These are phyloP conservation scores for Neolentinus lepideus DNA, from an alignment of 1,284 basidiomycete species.

Conservation along the genomic window DNA sequence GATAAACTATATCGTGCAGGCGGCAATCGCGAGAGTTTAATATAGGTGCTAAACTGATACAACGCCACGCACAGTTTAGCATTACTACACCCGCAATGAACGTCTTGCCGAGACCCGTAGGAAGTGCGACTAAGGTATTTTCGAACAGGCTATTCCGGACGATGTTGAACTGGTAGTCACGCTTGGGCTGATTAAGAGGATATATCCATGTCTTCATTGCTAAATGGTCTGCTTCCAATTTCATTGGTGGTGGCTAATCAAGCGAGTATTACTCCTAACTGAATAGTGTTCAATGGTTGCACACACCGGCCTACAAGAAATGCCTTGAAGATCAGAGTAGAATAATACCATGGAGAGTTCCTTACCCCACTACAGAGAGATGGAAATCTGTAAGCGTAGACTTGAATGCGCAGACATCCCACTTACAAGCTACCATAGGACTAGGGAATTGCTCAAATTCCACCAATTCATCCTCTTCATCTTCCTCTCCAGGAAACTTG, in stretches of 20 bases:
- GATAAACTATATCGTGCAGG: conserved; percentile 52
- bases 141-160: conserved; percentile 83
- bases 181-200: conserved; percentile 82
- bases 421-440: conserved; percentile 58
- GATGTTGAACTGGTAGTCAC: conserved; percentile 96
- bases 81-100: conserved; percentile 98
- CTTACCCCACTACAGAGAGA: conserved; percentile 3
- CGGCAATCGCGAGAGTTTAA: neutral
- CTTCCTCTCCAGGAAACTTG: conserved; percentile 44
- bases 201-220: conserved; percentile 88
- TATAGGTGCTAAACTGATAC: neutral
- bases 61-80: conserved; percentile 79
- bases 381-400: conserved; percentile 4
- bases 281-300: too few species aligned
- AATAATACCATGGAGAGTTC: neutral
- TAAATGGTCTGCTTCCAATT: conserved; percentile 67
- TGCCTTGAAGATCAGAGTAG: conserved; percentile 8
- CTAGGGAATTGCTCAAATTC: conserved; percentile 82
- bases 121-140: conserved; percentile 92
- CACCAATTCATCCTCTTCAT: conserved; percentile 40
- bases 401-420: neutral
- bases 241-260: conserved; percentile 67
- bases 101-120: conserved; percentile 97
- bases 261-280: too few species aligned
- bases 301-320: too few species aligned